These are phyloP conservation scores for Buddleja alternifolia DNA, from an alignment of 257 asterid genomes.

Conservation along the genomic window DNA sequence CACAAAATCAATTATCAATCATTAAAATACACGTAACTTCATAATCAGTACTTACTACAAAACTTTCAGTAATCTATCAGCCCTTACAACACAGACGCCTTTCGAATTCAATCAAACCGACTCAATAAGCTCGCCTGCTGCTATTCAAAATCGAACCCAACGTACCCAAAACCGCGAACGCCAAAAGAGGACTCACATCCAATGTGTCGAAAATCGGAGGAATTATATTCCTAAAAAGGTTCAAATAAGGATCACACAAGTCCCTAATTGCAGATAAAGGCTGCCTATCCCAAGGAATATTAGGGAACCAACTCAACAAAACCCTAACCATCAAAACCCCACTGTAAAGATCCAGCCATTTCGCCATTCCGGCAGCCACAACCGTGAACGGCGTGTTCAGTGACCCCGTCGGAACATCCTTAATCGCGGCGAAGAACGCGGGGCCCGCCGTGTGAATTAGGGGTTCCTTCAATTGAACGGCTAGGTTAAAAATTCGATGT, in stretches of 20 bases:
- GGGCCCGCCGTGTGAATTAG: conserved; percentile 59
- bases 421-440: conserved; percentile 81
- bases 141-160: conserved; percentile 71
- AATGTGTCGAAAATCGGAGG: conserved; percentile 80
- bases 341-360: conserved; percentile 86
- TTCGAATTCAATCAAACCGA: conserved; percentile 14
- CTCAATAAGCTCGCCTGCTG: conserved; percentile 53
- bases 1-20: neutral
- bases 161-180: conserved; percentile 82
- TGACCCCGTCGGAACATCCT: conserved; percentile 43
- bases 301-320: conserved; percentile 94
- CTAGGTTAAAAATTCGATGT: conserved; percentile 35
- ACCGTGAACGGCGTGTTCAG: conserved; percentile 86
- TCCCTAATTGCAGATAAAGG: conserved; percentile 91
- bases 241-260: conserved; percentile 94
- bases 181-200: conserved; percentile 91
- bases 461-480: conserved; percentile 49
- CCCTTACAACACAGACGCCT: conserved; percentile 14
- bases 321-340: conserved; percentile 89
- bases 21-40: conserved; percentile 4
- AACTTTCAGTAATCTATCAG: conserved; percentile 1
- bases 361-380: conserved; percentile 91
- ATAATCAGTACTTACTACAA: conserved; percentile 9
- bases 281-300: conserved; percentile 94
- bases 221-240: conserved; percentile 79